Conservation (phyloP, 1,284 basidiomycete genomes). For the Psilocybe mexicana region DNA sequence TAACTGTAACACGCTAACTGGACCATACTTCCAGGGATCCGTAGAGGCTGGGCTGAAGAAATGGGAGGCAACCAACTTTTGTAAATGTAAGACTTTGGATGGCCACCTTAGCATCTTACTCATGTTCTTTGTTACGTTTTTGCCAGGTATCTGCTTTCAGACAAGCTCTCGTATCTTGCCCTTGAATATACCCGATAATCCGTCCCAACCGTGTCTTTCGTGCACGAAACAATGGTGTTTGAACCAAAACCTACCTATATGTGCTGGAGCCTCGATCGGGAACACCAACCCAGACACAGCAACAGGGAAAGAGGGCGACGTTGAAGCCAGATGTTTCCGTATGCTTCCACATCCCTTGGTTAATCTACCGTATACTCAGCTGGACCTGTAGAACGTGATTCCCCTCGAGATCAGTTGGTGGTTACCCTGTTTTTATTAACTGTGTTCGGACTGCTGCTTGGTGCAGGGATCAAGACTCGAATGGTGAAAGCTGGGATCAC, state of each 20-base stretch:
- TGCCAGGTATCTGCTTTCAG: slow-evolving; percentile 85
- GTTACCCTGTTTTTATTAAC: slow-evolving; percentile 88
- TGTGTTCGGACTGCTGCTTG: slow-evolving; percentile 80
- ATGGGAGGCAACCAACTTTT: slow-evolving; percentile 83
- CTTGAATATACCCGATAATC: slow-evolving; percentile 79
- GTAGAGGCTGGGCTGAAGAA: slow-evolving; percentile 51
- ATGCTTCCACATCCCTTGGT: slow-evolving; percentile 40
- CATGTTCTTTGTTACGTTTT: slow-evolving; percentile 5
- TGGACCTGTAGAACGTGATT: slow-evolving; percentile 56
- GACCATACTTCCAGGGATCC: slow-evolving; percentile 14
- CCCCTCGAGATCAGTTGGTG: slow-evolving; percentile 87
- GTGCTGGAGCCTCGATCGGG: slow-evolving; percentile 80
- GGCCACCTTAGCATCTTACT: background rate
- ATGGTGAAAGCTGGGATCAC: slow-evolving; percentile 77
- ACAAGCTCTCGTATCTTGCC: slow-evolving; percentile 87
- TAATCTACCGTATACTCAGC: slow-evolving; percentile 2
- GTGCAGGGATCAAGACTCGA: slow-evolving; percentile 79
- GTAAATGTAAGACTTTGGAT: slow-evolving; percentile 63
- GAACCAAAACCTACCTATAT: slow-evolving; percentile 88
- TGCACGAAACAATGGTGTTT: slow-evolving; percentile 96
- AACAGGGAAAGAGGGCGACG: slow-evolving; percentile 95
- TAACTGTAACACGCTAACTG: background rate
- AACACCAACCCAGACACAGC: slow-evolving; percentile 90
- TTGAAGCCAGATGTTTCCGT: slow-evolving; percentile 96
- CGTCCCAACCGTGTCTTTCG: slow-evolving; percentile 85